Percentiles rank a stretch among this genome's conserved stretches.
These are phyloP conservation scores for Mangifera indica DNA, from an alignment of 345 rosid species.

Conservation along the genomic window DNA sequence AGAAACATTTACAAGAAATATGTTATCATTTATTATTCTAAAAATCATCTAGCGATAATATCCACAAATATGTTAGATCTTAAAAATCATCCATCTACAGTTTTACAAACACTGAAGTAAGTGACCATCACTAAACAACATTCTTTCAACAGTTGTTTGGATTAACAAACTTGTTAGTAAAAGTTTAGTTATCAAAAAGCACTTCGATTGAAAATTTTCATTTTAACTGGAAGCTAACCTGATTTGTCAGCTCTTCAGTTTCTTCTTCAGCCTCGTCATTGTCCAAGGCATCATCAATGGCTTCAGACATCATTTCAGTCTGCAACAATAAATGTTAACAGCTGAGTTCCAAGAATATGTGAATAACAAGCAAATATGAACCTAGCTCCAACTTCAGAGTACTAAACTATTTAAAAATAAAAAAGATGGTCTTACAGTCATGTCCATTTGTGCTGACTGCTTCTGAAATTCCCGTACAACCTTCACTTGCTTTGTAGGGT, in stretches of 20 bases:
- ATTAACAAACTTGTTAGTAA: neutral
- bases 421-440: conserved; percentile 67
- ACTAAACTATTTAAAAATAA: conserved; percentile 3
- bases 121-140: neutral
- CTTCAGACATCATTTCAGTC: conserved; percentile 97
- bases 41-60: neutral
- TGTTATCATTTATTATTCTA: conserved; percentile 5
- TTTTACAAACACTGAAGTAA: neutral
- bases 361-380: conserved; percentile 15
- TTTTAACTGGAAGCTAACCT: conserved; percentile 38
- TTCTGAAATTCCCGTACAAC: conserved; percentile 79
- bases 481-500: conserved; percentile 82
- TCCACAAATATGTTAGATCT: neutral
- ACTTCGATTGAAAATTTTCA: neutral
- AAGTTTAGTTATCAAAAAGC: neutral
- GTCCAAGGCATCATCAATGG: conserved; percentile 86
- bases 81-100: neutral
- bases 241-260: conserved; percentile 90
- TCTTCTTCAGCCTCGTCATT: conserved; percentile 95
- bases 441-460: conserved; percentile 95
- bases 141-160: neutral
- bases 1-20: neutral
- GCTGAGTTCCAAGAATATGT: conserved; percentile 18
- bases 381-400: neutral
- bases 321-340: conserved; percentile 33